A percentile compares a stretch with the other conserved stretches of the same genome.
These are phyloP conservation scores for Lepidium aucheri DNA, from an alignment of 345 rosid genomes.

Conservation along the genomic window DNA sequence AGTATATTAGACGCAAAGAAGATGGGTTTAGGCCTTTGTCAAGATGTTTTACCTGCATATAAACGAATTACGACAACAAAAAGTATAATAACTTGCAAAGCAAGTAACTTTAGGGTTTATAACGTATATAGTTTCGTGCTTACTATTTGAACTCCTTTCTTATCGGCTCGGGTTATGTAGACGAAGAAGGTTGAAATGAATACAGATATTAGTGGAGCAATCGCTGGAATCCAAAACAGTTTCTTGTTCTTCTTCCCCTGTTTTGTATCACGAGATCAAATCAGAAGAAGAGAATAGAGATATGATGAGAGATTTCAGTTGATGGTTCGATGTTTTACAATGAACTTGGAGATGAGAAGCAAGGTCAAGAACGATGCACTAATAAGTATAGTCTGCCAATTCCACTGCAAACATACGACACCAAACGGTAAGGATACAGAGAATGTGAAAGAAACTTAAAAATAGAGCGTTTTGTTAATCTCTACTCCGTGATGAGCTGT, in stretches of 20 bases:
- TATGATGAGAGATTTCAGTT: background rate
- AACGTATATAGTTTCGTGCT: constrained; percentile 11
- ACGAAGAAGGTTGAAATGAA: constrained; percentile 71
- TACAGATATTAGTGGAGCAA: constrained; percentile 75
- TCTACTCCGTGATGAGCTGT: constrained; percentile 29
- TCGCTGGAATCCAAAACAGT: constrained; percentile 82
- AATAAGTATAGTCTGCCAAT: constrained; percentile 81
- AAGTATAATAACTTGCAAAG: background rate
- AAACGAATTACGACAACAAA: background rate
- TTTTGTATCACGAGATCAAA: background rate
- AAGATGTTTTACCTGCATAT: constrained; percentile 53
- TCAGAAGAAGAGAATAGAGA: background rate
- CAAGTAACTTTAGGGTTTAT: background rate
- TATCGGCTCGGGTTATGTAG: constrained; percentile 67
- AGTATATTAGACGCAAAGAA: constrained; percentile 48
- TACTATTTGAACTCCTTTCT: constrained; percentile 76
- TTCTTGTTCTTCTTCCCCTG: constrained; percentile 84
- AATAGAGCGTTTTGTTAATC: background rate
- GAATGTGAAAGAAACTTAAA: background rate
- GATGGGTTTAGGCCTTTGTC: constrained; percentile 78
- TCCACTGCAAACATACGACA: constrained; percentile 58
- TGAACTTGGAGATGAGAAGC: constrained; percentile 62
- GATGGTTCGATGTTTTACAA: constrained; percentile 36
- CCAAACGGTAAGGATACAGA: background rate
- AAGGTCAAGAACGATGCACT: constrained; percentile 61